Percentiles rank a stretch among this genome's conserved stretches.
These are phyloP conservation scores for Grigorovia jiainica DNA, from an alignment of 805 yeast genomes.

Conservation along the genomic window DNA sequence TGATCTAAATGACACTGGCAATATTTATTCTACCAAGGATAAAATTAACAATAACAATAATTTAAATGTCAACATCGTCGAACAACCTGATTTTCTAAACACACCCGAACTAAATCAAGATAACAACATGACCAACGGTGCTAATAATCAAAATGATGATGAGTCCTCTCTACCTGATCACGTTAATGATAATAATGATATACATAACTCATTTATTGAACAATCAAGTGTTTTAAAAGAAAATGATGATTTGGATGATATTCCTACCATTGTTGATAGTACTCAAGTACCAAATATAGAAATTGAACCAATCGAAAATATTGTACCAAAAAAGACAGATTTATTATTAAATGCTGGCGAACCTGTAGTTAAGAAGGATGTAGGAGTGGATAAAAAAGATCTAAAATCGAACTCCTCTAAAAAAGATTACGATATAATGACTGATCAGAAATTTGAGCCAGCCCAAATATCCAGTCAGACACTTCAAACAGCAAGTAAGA, in stretches of 20 bases:
- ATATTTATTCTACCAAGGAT: not conserved
- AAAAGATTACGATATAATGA: no score
- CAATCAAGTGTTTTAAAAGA: no score
- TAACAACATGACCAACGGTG: not conserved
- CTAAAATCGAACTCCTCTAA: not conserved
- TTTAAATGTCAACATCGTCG: slow-evolving; percentile 3
- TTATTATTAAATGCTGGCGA: not conserved
- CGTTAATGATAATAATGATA: no score
- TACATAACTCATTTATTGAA: no score
- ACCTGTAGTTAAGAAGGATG: not conserved
- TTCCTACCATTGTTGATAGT: no score
- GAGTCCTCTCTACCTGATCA: no score
- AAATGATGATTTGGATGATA: no score
- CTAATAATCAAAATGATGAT: not conserved
- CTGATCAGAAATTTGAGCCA: no score
- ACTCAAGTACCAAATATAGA: no score
- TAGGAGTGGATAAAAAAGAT: not conserved
- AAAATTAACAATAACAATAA: not conserved
- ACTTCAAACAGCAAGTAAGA: no score
- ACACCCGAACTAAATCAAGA: slow-evolving; percentile 17
- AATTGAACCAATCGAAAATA: no score
- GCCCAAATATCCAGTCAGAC: no score
- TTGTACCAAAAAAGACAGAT: not conserved
- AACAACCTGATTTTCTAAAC: slow-evolving; percentile 24
- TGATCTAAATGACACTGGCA: slow-evolving; percentile 18